Evolutionary conservation across 2,329 filamentous ascomycete species (phyloP), one percentile per base, ranked within the genome.

Genomic region (Monosporascus sp.): DNA sequence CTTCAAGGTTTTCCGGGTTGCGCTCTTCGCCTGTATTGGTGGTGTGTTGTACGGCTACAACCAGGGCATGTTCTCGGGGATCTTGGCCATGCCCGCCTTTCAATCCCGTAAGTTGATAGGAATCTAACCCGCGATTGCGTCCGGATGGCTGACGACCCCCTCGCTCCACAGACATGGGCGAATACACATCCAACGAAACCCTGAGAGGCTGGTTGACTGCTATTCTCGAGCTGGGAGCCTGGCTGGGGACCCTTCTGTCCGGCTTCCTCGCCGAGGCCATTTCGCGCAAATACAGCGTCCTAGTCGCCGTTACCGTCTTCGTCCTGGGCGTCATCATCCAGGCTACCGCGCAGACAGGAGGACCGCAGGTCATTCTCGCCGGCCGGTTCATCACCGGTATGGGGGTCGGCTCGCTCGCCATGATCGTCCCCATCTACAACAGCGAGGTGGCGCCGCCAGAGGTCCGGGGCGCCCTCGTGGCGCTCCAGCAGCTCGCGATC

Each of bases 181-280:
- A 75, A 36, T 82, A 82, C 37, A 70, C 64, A 17, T 71, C 72
- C n/a, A 68, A 77, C 54, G 73, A 77, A 61, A 77, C 77, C 5
- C 76, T 78, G 57, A 83, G 83, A 61, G 81, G 80, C 17, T 83
- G 80, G 80, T 65, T 84, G 5, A 83, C 80, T 1, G 76, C 86
- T 2, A 89, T 90, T 57, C 80, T 91, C 25, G 86, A 90, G 65
- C 79, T 91, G 2, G 88, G 88, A 50, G 88, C 87, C 44, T 91
- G 87, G 87, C 65, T 89, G n/a, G 88, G 88, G 38, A 82, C 85
- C 0, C 69, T 92, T 3, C 74, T 86, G 41, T 87, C 82, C 2
- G 85, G 87, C 1, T 86, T 86, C 62, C 67, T 90, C n/a, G 87
- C 87, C 18, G 88, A 91, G 64, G 74, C 78, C 3, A 67, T 85